Conservation (phyloP, 345 rosid genomes). For the Lenwebbia sp. region DNA sequence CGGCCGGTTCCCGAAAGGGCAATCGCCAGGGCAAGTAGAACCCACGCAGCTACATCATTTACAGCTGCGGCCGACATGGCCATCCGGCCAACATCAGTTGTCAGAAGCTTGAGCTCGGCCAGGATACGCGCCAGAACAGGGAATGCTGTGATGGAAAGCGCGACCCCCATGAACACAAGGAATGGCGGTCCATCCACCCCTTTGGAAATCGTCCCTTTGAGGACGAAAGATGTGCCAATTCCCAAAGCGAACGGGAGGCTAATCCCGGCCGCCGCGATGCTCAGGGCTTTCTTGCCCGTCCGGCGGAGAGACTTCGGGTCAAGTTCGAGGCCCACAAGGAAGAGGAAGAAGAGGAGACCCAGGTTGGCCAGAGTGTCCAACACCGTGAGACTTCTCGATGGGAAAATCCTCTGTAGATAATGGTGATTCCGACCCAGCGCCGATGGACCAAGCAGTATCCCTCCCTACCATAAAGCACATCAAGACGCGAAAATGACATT, state of each 20-base stretch:
- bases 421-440: slow-evolving; percentile 48
- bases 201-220: slow-evolving; percentile 26
- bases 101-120: slow-evolving; percentile 77
- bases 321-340: slow-evolving; percentile 63
- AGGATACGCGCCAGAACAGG: slow-evolving; percentile 78
- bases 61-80: slow-evolving; percentile 84
- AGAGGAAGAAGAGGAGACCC: slow-evolving; percentile 72
- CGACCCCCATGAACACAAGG: slow-evolving; percentile 82
- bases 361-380: slow-evolving; percentile 70
- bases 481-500: not conserved
- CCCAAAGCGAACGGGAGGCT: slow-evolving; percentile 51
- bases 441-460: slow-evolving; percentile 71
- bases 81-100: slow-evolving; percentile 63
- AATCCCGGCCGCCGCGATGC: slow-evolving; percentile 64
- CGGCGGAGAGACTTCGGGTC: slow-evolving; percentile 40
- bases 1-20: slow-evolving; percentile 43
- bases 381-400: slow-evolving; percentile 46
- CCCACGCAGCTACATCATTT: slow-evolving; percentile 75
- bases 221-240: slow-evolving; percentile 48
- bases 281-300: slow-evolving; percentile 44
- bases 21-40: slow-evolving; percentile 72
- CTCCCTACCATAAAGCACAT: slow-evolving; percentile 36
- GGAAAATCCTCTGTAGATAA: slow-evolving; percentile 38
- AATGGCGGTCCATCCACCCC: slow-evolving; percentile 34
- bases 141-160: slow-evolving; percentile 75